Base-by-base conservation (phyloP, 176 grass and related monocot species). In the Chloris gayana region DNA sequence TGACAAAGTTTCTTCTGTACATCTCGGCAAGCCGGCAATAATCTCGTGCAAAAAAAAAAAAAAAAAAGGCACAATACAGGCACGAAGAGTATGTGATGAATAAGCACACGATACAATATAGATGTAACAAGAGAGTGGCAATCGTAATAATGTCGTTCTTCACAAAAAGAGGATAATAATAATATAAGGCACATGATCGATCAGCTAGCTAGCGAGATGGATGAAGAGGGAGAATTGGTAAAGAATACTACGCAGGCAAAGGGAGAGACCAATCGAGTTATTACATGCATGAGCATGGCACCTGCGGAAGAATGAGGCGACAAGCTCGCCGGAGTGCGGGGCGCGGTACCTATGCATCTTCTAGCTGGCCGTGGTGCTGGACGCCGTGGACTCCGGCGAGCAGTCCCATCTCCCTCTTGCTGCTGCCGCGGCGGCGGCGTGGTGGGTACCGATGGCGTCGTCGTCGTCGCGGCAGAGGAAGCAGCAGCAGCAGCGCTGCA, bases 361-460 rank as follows among this genome's bases (percentile, higher is more conserved):
- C 30, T 78, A 79, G 38, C 75, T 79, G 31, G 75, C 69, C 68
- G 75, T 69, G 69, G 75, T 84, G 80, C 81, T 84, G 50, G 86
- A 88, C 39, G 86, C 80, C 38, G 80, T 61, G 68, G 86, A 84
- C 86, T 88, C 75, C 18, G 80, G 41, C 61, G 80, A 84, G 75
- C 31, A 42, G 49, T 76, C 53, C 82, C 21, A 18, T 11, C 81
- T 22, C 42, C 76, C 58, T 17, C 11, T 4, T 1, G 58, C 58
- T 22, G 46, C 59, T 1, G 54, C 44, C 4, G 15, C 45, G 31
- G 8, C n/a, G 31, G 47, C 21, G 13, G 74, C 45, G 1, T 47
- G 45, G 9, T 29, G 27, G 42, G 51, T 12, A 1, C n/a, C 37
- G 12, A 42, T 54, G n/a, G 21, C 4, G 69, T 13, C 82, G 33